A percentile compares a stretch with the other conserved stretches of the same genome.
These are phyloP conservation scores for Trichophaea hybrida DNA, from an alignment of 2,329 filamentous ascomycete species.

Conservation along the genomic window DNA sequence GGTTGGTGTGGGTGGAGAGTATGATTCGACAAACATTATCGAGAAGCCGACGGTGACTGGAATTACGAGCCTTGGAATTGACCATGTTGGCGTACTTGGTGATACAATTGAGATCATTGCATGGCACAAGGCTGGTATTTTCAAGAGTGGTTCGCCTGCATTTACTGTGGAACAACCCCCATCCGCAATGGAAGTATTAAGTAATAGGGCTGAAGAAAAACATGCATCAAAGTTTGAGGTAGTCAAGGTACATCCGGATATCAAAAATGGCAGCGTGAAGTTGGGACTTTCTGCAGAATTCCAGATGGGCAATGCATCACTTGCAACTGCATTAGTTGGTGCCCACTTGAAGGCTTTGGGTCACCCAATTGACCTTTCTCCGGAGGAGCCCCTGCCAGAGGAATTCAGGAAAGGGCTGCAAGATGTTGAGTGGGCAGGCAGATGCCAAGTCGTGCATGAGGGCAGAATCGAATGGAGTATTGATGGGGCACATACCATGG, in stretches of 20 bases:
- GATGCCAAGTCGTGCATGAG: slow-evolving; percentile 54
- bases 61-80: slow-evolving; percentile 69
- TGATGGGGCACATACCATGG: slow-evolving; percentile 76
- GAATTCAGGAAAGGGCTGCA: slow-evolving; percentile 53
- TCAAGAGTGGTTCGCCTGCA: slow-evolving; percentile 51
- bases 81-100: slow-evolving; percentile 70
- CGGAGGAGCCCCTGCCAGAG: slow-evolving; percentile 37
- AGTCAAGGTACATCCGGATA: slow-evolving; percentile 29
- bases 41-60: slow-evolving; percentile 53
- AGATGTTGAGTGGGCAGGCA: slow-evolving; percentile 53
- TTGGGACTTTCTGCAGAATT: slow-evolving; percentile 38
- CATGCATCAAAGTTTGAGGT: slow-evolving; percentile 34
- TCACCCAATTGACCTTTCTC: slow-evolving; percentile 29
- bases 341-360: slow-evolving; percentile 41
- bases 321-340: slow-evolving; percentile 43
- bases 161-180: slow-evolving; percentile 48
- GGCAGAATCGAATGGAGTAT: slow-evolving; percentile 57
- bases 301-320: slow-evolving; percentile 45
- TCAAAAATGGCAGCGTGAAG: slow-evolving; percentile 13
- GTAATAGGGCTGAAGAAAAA: slow-evolving; percentile 46
- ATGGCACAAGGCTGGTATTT: slow-evolving; percentile 85
- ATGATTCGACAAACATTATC: slow-evolving; percentile 82
- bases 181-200: slow-evolving; percentile 44
- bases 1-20: slow-evolving; percentile 87
- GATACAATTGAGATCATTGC: slow-evolving; percentile 66